Evolutionary conservation across 2,329 filamentous ascomycete genomes (phyloP), one percentile per base, ranked within the genome.

Genomic region (Clarireedia sp.): DNA sequence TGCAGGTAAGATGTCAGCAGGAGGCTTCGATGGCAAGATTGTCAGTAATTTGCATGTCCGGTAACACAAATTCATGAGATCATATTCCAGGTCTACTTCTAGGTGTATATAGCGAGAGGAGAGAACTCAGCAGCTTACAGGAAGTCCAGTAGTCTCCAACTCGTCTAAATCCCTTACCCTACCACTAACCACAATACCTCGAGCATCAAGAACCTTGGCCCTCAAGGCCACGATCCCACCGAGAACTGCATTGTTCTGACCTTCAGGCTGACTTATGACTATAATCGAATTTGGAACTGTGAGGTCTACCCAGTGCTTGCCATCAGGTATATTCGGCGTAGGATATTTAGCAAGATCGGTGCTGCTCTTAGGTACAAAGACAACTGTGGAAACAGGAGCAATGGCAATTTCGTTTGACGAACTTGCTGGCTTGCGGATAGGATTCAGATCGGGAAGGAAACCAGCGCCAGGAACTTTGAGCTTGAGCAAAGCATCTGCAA

Each of bases 221-320:
- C 87, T 75, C 29, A 79, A 73, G 5, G 85, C 87, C 79, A 90
- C 87, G 60, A 90, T 88, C 17, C 87, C 87, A n/a, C 87, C 87
- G 5, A 88, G 77, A 7, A 88, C 78, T 5, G 87, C 87, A 69
- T 87, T 89, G 51, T 76, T 77, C 67, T 89, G 85, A 0, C 74
- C 76, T 0, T 73, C 64, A 0, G 86, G 84, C 64, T 90, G 86
- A 58, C 81, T 79, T 57, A 90, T 76, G 3, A 90, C 72, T 3
- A 84, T 80, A 52, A 90, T 76, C 1, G 82, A 85, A 7, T 75
- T 78, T 0, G 77, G 72, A 24, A 79, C 70, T 1, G 81, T 78
- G 43, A 81, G 71, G 69, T 91, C 87, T 38, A 83, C 84, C 78
- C 84, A 90, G 63, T 89, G 87, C 6, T 75, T 78, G 7, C 75